Evolutionary conservation across 176 grass and related monocot species (phyloP), one percentile per base, ranked within the genome.

Genomic region (Raddia guianensis): DNA sequence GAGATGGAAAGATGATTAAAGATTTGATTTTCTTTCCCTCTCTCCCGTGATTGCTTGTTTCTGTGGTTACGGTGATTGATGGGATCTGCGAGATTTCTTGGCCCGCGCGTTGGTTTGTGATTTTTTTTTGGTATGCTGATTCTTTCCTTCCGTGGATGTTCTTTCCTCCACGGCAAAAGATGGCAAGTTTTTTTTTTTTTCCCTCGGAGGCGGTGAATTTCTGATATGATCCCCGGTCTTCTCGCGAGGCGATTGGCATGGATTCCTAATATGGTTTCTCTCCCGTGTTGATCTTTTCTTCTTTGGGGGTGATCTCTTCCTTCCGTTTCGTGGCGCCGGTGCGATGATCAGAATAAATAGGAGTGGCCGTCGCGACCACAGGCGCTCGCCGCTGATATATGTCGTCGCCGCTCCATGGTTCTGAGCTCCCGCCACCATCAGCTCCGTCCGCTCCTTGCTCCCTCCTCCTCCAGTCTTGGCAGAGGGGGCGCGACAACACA

Each of bases 371-470:
- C 74, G 42, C 33, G 14, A 12, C 49, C 61, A 34, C 68, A 8
- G 53, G 21, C 43, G 75, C 62, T 50, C 15, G 45, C 65, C 43
- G 16, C 65, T 76, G 78, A 89, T 82, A 77, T 89, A 89, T 89
- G 87, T 89, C 83, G 87, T 89, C 83, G 83, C 82, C 70, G 57
- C 72, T 89, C 78, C 73, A 89, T 89, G 83, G 72, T 89, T 89
- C 78, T 85, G 87, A 89, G 59, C 87, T 89, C 87, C 50, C 60
- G 7, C 67, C 59, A 80, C 12, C 83, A 77, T 13, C 83, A 77
- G 0, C 66, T 64, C 5, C 51, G 5, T 62, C 79, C 52, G 34
- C 60, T 78, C 73, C 8, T 53, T 65, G 78, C 73, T 68, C 51
- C 72, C 78, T 85, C 72, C 78, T 89, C 73, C 66, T 55, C 10